These are phyloP conservation scores for Leishmania major DNA, from an alignment of 208 protist genomes.

Conservation along the genomic window DNA sequence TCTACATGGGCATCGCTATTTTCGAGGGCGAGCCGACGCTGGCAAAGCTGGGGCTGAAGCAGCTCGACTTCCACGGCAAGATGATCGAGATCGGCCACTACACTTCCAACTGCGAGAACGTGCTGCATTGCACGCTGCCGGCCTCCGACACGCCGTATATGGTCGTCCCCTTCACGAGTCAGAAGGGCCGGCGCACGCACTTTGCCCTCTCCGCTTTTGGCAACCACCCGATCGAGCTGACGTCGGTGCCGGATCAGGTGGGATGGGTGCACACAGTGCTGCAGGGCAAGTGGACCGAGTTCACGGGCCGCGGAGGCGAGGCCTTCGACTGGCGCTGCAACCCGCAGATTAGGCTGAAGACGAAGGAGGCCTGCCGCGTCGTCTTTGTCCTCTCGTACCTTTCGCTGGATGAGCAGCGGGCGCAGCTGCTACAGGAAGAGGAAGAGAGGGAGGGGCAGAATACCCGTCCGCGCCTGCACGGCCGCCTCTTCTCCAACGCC, in stretches of 20 bases:
- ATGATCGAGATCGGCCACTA: conserved; percentile 89
- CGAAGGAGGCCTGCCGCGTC: conserved; percentile 72
- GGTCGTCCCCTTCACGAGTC: conserved; percentile 90
- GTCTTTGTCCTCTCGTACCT: conserved; percentile 90
- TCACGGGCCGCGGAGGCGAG: conserved; percentile 80
- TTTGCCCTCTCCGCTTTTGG: conserved; percentile 89
- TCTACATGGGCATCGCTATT: conserved; percentile 91
- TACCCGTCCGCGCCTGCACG: conserved; percentile 76
- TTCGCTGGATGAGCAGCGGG: conserved; percentile 64
- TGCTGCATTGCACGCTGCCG: conserved; percentile 82
- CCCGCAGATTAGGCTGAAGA: conserved; percentile 70
- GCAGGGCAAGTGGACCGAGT: conserved; percentile 83
- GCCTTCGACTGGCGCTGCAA: conserved; percentile 92
- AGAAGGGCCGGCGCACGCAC: conserved; percentile 75
- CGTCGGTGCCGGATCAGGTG: conserved; percentile 81
- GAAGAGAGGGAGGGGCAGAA: conserved; percentile 80
- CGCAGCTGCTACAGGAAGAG: conserved; percentile 43
- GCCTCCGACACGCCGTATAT: conserved; percentile 82
- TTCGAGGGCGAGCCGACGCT: conserved; percentile 84
- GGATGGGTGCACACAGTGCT: conserved; percentile 87
- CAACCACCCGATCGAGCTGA: conserved; percentile 81
- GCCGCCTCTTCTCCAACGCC: conserved; percentile 80
- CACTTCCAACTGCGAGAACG: conserved; percentile 93
- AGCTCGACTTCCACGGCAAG: conserved; percentile 89
- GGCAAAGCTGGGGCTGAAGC: conserved; percentile 80